Base-by-base conservation (phyloP, 2,329 filamentous ascomycete species). In the Basipetospora chlamydospora region DNA sequence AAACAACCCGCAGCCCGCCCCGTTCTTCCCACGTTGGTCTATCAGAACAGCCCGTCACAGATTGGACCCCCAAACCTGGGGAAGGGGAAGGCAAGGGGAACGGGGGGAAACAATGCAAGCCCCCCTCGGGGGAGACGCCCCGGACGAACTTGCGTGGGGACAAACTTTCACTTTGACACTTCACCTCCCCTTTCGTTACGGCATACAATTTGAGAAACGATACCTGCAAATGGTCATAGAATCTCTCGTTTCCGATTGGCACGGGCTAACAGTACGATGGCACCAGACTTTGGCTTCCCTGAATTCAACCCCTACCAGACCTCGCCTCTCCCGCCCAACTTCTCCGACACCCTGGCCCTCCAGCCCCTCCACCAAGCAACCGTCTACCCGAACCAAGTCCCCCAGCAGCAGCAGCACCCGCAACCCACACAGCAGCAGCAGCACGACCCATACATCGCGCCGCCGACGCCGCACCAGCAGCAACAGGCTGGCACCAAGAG, bases 221-320 rank as follows among this genome's bases (percentile, higher is more conserved):
- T n/a, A n/a, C n/a, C n/a, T n/a, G n/a, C n/a, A n/a, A n/a, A n/a
- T n/a, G n/a, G n/a, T n/a, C n/a, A n/a, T n/a, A n/a, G n/a, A n/a
- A n/a, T n/a, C n/a, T n/a, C n/a, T n/a, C n/a, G n/a, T n/a, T n/a
- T n/a, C n/a, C n/a, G n/a, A n/a, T n/a, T n/a, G n/a, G n/a, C n/a
- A n/a, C n/a, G n/a, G n/a, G n/a, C n/a, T n/a, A n/a, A n/a, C 32
- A 47, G 49, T 59, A 26, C 49, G 49, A 67, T 66, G 64, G 55
- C 62, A 73, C 68, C 66, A 56, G 69, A 73, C 44, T 73, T 73
- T 49, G 64, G 58, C 55, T 70, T 70, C 44, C 56, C 63, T 46
- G 68, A 73, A 45, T 73, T 72, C 48, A 55, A 36, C 6, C 33
- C 36, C 3, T 39, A 35, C 22, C 30, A 41, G 16, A 16, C 39